These are phyloP conservation scores for Psophocarpus tetragonolobus DNA, from an alignment of 306 rosid genomes.

Conservation along the genomic window DNA sequence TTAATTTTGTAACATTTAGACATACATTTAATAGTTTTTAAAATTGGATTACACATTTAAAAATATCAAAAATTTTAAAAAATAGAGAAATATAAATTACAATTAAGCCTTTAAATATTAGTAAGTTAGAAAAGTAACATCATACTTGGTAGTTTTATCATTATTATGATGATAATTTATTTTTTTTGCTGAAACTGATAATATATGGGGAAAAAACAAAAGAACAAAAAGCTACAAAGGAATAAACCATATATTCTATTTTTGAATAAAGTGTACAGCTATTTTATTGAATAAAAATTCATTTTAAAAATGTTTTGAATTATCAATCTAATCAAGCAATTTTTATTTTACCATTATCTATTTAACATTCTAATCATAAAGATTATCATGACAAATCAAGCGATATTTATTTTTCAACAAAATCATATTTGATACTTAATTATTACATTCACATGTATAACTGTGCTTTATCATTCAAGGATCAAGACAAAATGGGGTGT, in stretches of 20 bases:
- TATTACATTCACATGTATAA: neutral
- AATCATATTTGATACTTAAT: neutral
- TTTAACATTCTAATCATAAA: neutral
- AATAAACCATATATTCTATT: neutral
- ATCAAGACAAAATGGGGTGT: neutral
- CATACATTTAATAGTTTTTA: no score
- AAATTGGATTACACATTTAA: no score
- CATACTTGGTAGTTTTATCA: neutral
- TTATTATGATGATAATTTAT: no score
- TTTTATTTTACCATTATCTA: neutral
- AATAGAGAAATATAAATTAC: no score
- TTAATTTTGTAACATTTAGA: no score
- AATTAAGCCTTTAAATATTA: no score
- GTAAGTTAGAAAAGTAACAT: neutral
- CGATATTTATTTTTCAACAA: neutral
- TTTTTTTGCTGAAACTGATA: no score
- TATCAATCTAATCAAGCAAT: neutral
- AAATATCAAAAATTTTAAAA: no score
- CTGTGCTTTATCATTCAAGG: neutral
- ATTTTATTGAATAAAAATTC: neutral
- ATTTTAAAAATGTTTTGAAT: neutral
- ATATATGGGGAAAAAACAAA: no score
- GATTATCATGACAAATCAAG: neutral
- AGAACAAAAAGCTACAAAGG: no score
- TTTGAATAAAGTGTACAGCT: neutral